Conservation (phyloP, 306 rosid species). For the Vigna reflexopilosa region DNA sequence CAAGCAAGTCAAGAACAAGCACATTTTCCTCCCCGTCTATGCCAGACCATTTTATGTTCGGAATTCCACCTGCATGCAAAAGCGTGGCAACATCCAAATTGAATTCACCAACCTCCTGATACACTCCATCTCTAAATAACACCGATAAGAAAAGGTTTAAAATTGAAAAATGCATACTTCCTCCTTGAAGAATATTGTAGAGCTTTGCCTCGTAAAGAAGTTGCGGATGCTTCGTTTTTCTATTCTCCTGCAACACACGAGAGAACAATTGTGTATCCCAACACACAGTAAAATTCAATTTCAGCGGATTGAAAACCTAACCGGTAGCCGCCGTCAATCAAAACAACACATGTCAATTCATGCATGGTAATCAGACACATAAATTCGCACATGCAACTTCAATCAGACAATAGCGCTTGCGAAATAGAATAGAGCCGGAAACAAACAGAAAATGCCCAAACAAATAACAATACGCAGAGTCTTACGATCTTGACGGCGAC, state of each 20-base stretch:
- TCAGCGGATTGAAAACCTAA: conserved; percentile 27
- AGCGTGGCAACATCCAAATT: not conserved
- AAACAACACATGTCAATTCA: conserved; percentile 34
- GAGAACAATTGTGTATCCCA: not conserved
- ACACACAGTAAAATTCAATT: conserved; percentile 6
- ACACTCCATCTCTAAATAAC: conserved; percentile 23
- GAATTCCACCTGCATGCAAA: conserved; percentile 61
- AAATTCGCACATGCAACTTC: conserved; percentile 8
- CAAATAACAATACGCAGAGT: conserved; percentile 6
- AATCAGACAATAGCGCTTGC: conserved; percentile 12
- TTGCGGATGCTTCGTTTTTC: conserved; percentile 92
- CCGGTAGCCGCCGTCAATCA: not conserved
- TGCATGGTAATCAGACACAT: not conserved
- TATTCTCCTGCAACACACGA: conserved; percentile 71
- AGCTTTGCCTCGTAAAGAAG: conserved; percentile 89
- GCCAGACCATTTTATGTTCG: conserved; percentile 60
- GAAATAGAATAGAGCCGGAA: conserved; percentile 2
- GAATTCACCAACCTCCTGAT: conserved; percentile 8
- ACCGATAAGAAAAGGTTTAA: not conserved
- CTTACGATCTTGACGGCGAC: conserved; percentile 93
- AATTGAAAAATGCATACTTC: conserved; percentile 73
- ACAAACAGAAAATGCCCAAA: not conserved
- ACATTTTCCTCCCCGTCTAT: conserved; percentile 58
- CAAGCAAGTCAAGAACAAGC: conserved; percentile 63
- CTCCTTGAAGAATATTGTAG: conserved; percentile 88